Evolutionary conservation across 805 yeast genomes (phyloP).

Genomic region (Candida silvicultrix): DNA sequence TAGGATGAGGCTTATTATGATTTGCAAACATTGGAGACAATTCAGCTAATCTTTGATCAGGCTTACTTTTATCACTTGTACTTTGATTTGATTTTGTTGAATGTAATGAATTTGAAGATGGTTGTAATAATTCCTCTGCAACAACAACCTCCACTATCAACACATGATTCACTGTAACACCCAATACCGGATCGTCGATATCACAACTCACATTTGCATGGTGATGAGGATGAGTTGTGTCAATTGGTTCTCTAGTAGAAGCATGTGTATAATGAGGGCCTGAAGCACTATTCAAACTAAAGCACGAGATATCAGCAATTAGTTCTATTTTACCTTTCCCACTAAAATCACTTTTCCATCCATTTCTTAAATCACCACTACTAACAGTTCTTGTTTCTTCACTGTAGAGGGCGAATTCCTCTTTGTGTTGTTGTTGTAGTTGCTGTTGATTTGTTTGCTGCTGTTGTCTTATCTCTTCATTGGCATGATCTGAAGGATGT

Average conservation of each 20-base stretch:
- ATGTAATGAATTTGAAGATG: conserved; percentile 22
- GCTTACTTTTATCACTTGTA: conserved; percentile 10
- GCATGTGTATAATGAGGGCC: conserved; percentile 37
- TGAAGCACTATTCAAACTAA: conserved; percentile 49
- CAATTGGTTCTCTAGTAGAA: conserved; percentile 34
- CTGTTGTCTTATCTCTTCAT: conserved; percentile 24
- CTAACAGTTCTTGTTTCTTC: conserved; percentile 73
- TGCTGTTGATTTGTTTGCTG: conserved; percentile 14
- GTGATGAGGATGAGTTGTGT: conserved; percentile 3
- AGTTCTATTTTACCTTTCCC: conserved; percentile 76
- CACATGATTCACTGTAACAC: conserved; percentile 70
- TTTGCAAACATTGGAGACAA: conserved; percentile 37
- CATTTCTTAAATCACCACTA: conserved; percentile 76
- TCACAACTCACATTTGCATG: conserved; percentile 66
- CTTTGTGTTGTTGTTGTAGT: conserved; percentile 22
- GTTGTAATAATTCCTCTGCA: conserved; percentile 76
- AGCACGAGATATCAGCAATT: conserved; percentile 62
- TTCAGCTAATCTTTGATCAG: conserved; percentile 37
- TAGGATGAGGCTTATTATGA: conserved; percentile 21
- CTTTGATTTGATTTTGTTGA: conserved; percentile 20
- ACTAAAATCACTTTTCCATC: conserved; percentile 93
- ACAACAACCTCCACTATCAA: conserved; percentile 85
- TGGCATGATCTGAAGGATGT: conserved; percentile 27
- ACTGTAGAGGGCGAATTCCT: conserved; percentile 40
- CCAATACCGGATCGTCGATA: conserved; percentile 73